Evolutionary conservation across 345 rosid species (phyloP).

Genomic region (Cardamine occulta): DNA sequence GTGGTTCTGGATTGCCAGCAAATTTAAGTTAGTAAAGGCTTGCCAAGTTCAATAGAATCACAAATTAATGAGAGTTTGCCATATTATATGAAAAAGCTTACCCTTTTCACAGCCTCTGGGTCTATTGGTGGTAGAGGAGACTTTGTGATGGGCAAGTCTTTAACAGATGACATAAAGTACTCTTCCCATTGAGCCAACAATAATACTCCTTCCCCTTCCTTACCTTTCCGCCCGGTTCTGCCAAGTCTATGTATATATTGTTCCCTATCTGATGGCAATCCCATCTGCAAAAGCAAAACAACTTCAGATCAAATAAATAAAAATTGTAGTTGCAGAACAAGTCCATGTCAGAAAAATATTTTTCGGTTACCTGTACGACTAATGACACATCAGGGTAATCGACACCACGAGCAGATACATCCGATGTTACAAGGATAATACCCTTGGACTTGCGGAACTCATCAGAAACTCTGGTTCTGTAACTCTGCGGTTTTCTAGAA

Average conservation of each 20-base stretch:
- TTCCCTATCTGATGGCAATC: constrained; percentile 86
- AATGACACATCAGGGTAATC: constrained; percentile 99
- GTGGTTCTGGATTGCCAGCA: neutral
- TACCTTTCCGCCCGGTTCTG: constrained; percentile 95
- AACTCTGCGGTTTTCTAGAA: constrained; percentile 93
- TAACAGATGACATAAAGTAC: constrained; percentile 70
- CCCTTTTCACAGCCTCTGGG: constrained; percentile 83
- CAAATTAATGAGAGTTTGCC: neutral
- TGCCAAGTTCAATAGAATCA: constrained; percentile 9
- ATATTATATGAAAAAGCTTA: constrained; percentile 31
- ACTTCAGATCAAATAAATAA: neutral
- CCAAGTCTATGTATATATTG: constrained; percentile 98
- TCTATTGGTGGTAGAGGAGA: constrained; percentile 64
- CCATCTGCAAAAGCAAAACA: constrained; percentile 57
- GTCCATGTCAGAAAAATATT: constrained; percentile 5
- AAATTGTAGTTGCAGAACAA: neutral
- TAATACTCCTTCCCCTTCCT: constrained; percentile 91
- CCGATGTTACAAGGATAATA: constrained; percentile 93
- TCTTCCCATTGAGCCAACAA: constrained; percentile 96
- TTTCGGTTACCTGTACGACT: constrained; percentile 78
- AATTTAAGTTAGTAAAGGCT: neutral
- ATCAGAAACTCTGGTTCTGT: constrained; percentile 92
- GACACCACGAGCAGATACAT: constrained; percentile 99
- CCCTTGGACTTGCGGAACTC: constrained; percentile 95
- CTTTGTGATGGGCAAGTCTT: constrained; percentile 86